Evolutionary conservation across 2,329 filamentous ascomycete species (phyloP).

Genomic region (Talaromyces sp.): DNA sequence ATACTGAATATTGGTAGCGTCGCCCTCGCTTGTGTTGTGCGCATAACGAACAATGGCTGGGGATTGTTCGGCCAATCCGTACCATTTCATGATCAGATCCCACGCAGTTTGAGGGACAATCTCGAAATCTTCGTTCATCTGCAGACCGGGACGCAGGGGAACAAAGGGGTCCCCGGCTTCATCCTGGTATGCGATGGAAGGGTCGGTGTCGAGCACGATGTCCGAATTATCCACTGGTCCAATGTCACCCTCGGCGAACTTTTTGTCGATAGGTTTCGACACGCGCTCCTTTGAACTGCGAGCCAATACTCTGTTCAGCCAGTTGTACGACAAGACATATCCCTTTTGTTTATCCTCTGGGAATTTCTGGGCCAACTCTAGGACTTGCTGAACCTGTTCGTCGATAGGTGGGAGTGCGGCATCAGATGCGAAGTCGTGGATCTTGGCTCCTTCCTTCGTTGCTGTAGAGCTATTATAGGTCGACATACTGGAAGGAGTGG

Average conservation of each 20-base stretch:
- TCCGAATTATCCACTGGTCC: conserved; percentile 86
- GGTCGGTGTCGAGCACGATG: conserved; percentile 61
- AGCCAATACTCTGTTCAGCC: conserved; percentile 71
- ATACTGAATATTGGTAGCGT: conserved; percentile 67
- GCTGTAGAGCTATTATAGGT: conserved; percentile 32
- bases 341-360: conserved; percentile 69
- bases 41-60: conserved; percentile 70
- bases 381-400: conserved; percentile 71
- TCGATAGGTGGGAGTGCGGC: conserved; percentile 51
- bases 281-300: conserved; percentile 58
- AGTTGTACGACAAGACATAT: conserved; percentile 73
- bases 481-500: conserved; percentile 38
- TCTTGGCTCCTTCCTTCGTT: conserved; percentile 26
- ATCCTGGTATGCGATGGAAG: conserved; percentile 41
- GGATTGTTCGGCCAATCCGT: conserved; percentile 68
- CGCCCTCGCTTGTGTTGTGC: conserved; percentile 66
- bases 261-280: conserved; percentile 55
- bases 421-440: conserved; percentile 21
- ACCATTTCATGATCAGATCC: conserved; percentile 76
- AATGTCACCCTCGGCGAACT: conserved; percentile 59
- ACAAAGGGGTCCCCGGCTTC: conserved; percentile 58
- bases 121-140: conserved; percentile 66
- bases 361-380: conserved; percentile 53
- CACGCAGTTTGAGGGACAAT: conserved; percentile 76
- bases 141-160: conserved; percentile 65